Base-by-base conservation (phyloP, 1,284 basidiomycete species). In the Boletus holoroseus region DNA sequence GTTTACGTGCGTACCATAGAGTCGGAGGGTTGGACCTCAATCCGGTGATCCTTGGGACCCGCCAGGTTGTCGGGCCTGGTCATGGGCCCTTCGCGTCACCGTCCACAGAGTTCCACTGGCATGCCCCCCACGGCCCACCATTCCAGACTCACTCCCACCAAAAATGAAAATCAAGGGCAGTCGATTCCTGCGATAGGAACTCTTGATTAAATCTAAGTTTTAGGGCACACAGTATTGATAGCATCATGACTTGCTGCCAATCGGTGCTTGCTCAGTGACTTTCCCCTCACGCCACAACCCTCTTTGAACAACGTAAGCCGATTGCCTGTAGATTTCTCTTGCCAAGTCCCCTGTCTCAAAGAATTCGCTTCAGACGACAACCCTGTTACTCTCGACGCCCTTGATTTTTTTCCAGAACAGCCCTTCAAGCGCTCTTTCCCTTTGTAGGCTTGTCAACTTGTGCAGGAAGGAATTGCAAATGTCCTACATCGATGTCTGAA, bases 151-250 rank as follows among this genome's bases (percentile, higher is more conserved):
- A 39, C 47, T 42, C 32, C 31, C 42, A 42, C 38, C 47, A 31
- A 20, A 47, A 51, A 44, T 35, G 18, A 42, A 31, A 31, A 35
- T 49, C 37, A 41, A 58, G 50, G 55, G 49, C 38, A 32, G 51
- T 44, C 41, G 16, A 32, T 42, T 50, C 37, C 34, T 49, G 54
- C 47, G 43, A 62, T 47, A 44, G 45, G 48, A 41, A 26, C 20
- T 30, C 30, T 30, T 11, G 39, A 38, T 40, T 24, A 16, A 44
- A 56, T 62, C 45, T 22, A 52, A 52, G 30, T 51, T 60, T 51
- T 54, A 60, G 51, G 48, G 42, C 32, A 41, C 48, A 48, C 15
- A 37, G 30, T 34, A 12, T 36, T 32, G 55, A 28, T 36, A 42
- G n/a, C 34, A 47, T 50, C 37, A 44, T 18, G 44, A 22, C 41